phyloP scores from a whole-genome alignment of 768 basidiomycete genomes.

The Rhizopogon rudus region DNA sequence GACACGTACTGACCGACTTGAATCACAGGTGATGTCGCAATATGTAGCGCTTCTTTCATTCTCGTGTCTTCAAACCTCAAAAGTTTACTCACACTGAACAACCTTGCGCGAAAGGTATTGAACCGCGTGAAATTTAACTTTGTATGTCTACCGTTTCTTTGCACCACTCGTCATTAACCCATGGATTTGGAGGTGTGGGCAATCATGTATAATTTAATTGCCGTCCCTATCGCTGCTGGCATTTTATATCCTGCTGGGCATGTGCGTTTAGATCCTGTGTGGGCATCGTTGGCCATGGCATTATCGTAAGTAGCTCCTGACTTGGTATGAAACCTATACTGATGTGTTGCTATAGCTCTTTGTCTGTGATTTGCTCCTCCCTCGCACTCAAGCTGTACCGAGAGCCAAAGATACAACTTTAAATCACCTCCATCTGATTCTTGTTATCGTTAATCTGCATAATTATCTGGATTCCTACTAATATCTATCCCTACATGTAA shows the following conservation, averaged over 20 bases:
- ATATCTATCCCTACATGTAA: too few species aligned
- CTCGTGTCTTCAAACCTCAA: slow-evolving; percentile 64
- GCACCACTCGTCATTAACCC: slow-evolving; percentile 10
- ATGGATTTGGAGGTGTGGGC: slow-evolving; percentile 51
- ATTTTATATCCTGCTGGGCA: slow-evolving; percentile 68
- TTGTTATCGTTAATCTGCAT: neutral
- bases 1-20: neutral
- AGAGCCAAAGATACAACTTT: slow-evolving; percentile 18
- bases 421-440: neutral
- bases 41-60: slow-evolving; percentile 78
- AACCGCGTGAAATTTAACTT: slow-evolving; percentile 35
- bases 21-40: slow-evolving; percentile 46
- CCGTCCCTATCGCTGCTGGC: slow-evolving; percentile 74
- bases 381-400: slow-evolving; percentile 49
- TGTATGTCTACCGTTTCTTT: slow-evolving; percentile 32
- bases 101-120: slow-evolving; percentile 62
- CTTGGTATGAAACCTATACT: neutral
- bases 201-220: slow-evolving; percentile 57
- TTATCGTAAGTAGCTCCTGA: slow-evolving; percentile 46
- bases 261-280: slow-evolving; percentile 66
- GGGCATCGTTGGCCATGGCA: slow-evolving; percentile 80
- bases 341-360: slow-evolving; percentile 35
- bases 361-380: slow-evolving; percentile 60
- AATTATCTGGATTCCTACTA: too few species aligned
- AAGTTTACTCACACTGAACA: slow-evolving; percentile 53